These are phyloP conservation scores for Aspergillus heteromorphus DNA, from an alignment of 495 filamentous ascomycete genomes.

Conservation along the genomic window DNA sequence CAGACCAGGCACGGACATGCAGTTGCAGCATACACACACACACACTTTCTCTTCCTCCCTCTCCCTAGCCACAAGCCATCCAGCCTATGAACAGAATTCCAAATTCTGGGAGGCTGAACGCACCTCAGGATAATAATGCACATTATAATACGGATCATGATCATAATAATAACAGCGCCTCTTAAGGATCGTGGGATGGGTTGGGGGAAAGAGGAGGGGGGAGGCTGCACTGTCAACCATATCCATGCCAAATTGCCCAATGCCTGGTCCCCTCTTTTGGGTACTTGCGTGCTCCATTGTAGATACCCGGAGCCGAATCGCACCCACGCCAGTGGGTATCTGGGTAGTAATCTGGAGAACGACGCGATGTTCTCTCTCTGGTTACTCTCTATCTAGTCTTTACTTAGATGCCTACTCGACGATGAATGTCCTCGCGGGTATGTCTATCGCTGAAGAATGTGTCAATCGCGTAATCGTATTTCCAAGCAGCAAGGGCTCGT, in stretches of 20 bases:
- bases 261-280: neutral
- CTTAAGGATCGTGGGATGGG: no score
- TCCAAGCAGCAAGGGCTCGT: constrained; percentile 2
- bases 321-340: neutral
- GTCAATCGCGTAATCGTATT: neutral
- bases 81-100: neutral
- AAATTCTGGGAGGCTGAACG: neutral
- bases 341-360: no score
- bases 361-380: no score
- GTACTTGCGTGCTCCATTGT: neutral
- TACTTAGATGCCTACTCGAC: no score
- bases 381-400: no score
- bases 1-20: neutral
- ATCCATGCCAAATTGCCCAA: neutral
- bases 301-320: neutral
- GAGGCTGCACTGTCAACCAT: no score
- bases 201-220: no score
- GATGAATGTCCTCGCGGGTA: no score
- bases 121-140: neutral
- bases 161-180: no score
- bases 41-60: no score
- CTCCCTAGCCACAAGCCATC: no score
- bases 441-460: constrained; percentile 1
- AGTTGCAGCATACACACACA: neutral
- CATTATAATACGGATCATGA: neutral